phyloP scores from a whole-genome alignment of 164 flowering plant genomes.

The Dillenia suffruticosa region DNA sequence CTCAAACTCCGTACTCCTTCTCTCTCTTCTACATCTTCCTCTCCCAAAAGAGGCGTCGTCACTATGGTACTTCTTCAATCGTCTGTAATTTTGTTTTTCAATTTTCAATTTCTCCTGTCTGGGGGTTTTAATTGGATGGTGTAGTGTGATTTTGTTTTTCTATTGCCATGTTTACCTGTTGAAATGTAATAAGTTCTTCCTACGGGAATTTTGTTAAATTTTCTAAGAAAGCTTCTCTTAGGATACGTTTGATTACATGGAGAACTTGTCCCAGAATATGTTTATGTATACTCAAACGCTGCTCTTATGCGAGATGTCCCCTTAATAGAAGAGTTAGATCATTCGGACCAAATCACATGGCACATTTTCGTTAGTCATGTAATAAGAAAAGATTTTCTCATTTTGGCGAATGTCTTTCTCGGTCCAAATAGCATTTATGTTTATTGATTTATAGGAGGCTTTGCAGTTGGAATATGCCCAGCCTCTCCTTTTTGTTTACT shows the following conservation, averaged over 20 bases:
- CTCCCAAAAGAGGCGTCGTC: constrained; percentile 57
- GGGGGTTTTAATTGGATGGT: constrained; percentile 1
- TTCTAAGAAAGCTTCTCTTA: background rate
- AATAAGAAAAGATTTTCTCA: background rate
- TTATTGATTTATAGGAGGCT: background rate
- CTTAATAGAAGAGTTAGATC: background rate
- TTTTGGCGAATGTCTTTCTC: background rate
- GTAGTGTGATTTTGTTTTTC: too few relatives aligned
- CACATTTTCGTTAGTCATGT: background rate
- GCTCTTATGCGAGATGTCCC: too few relatives aligned
- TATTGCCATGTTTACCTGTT: too few relatives aligned
- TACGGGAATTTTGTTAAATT: too few relatives aligned
- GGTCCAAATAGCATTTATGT: background rate
- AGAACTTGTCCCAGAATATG: background rate
- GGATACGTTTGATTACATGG: too few relatives aligned
- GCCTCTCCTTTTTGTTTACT: background rate
- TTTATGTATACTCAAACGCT: background rate
- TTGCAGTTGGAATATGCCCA: background rate
- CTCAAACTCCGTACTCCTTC: constrained; percentile 44
- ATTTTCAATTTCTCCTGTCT: background rate
- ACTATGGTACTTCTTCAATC: constrained; percentile 53
- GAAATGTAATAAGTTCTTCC: too few relatives aligned
- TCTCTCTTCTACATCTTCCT: constrained; percentile 28
- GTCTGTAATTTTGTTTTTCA: background rate
- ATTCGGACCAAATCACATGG: background rate